phyloP scores from a whole-genome alignment of 2,329 filamentous ascomycete species.

The Xylaria sp. region DNA sequence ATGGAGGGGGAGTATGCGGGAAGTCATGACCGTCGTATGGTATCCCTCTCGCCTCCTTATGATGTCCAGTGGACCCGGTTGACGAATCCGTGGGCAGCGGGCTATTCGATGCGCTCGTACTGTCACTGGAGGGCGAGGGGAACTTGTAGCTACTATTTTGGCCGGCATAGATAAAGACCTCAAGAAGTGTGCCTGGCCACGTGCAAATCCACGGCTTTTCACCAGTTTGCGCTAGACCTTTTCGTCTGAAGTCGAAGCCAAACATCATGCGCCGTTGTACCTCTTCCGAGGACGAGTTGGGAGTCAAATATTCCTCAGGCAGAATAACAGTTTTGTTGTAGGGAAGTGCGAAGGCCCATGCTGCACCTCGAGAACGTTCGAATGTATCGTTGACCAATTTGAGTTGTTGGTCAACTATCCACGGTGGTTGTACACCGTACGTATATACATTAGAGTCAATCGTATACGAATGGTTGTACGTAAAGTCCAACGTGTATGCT shows the following conservation, averaged over 20 bases:
- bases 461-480: conserved; percentile 52
- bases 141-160: conserved; percentile 58
- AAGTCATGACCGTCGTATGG: not conserved
- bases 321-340: conserved; percentile 69
- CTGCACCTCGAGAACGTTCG: conserved; percentile 61
- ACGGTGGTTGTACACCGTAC: conserved; percentile 66
- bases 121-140: conserved; percentile 20
- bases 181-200: conserved; percentile 65
- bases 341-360: conserved; percentile 62
- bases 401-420: conserved; percentile 55
- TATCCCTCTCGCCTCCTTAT: conserved; percentile 1
- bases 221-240: conserved; percentile 55
- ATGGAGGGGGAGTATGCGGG: not conserved
- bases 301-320: conserved; percentile 53
- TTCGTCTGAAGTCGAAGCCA: conserved; percentile 51
- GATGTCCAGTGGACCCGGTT: not conserved
- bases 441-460: conserved; percentile 54
- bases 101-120: conserved; percentile 6
- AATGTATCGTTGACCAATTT: conserved; percentile 63
- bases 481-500: conserved; percentile 57
- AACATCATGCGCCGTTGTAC: conserved; percentile 46
- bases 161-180: conserved; percentile 66
- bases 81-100: conserved; percentile 5
- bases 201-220: conserved; percentile 68
- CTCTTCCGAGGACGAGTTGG: conserved; percentile 21